Percentiles rank a stretch among this genome's conserved stretches.
These are phyloP conservation scores for Cymbopogon citratus DNA, from an alignment of 176 grass and related monocot species.

Conservation along the genomic window DNA sequence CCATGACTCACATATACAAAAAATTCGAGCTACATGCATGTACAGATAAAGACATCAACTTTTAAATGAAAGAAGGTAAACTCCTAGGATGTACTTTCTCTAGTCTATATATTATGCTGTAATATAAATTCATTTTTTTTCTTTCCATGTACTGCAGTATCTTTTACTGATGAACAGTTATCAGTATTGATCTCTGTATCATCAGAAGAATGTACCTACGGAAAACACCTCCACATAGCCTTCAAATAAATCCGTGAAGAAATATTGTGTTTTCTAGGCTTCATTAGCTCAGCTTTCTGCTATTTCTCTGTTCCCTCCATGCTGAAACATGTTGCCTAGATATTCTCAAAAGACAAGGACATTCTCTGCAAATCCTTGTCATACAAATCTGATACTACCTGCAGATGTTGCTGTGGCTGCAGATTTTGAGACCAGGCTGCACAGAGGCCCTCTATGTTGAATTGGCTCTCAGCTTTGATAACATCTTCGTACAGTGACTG, in stretches of 20 bases:
- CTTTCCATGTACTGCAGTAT: background rate
- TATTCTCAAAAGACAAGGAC: conserved; percentile 40
- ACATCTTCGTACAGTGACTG: conserved; percentile 50
- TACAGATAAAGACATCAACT: conserved; percentile 32
- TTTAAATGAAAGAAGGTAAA: conserved; percentile 27
- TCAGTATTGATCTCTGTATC: conserved; percentile 24
- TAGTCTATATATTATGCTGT: conserved; percentile 29
- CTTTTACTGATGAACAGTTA: conserved; percentile 19
- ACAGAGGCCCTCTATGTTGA: conserved; percentile 36
- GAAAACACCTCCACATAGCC: conserved; percentile 12
- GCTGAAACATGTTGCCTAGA: conserved; percentile 33
- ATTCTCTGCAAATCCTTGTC: conserved; percentile 57
- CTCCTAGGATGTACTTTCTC: conserved; percentile 29
- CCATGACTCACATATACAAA: conserved; percentile 22
- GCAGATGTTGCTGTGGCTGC: conserved; percentile 33
- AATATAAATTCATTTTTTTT: conserved; percentile 16
- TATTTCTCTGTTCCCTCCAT: conserved; percentile 14
- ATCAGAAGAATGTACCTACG: conserved; percentile 23
- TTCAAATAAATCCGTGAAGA: conserved; percentile 34
- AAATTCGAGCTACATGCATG: conserved; percentile 20
- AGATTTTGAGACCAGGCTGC: conserved; percentile 33
- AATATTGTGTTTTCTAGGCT: conserved; percentile 20
- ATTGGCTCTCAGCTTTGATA: conserved; percentile 33
- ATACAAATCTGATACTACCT: conserved; percentile 36
- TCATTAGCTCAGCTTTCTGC: conserved; percentile 22